A percentile compares a stretch with the other conserved stretches of the same genome.
These are phyloP conservation scores for Verticillium albo-atrum DNA, from an alignment of 2,329 filamentous ascomycete species.

Conservation along the genomic window DNA sequence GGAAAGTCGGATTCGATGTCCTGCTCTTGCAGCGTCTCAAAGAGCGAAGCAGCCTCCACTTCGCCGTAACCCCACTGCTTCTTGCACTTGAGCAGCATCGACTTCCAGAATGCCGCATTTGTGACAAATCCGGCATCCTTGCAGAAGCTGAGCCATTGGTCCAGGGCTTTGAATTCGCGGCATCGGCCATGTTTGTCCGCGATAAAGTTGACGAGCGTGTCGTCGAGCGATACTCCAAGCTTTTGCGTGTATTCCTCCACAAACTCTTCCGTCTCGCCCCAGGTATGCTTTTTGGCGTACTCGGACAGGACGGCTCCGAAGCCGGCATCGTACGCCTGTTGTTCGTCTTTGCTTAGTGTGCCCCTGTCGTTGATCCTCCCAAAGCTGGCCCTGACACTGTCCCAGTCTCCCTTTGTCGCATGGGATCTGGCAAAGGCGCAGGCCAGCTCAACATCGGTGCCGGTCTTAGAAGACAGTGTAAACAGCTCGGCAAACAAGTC, in stretches of 20 bases:
- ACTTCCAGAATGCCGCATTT: slow-evolving; percentile 31
- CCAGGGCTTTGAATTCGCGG: slow-evolving; percentile 31
- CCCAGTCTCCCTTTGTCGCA: slow-evolving; percentile 37
- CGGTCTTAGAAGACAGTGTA: not conserved
- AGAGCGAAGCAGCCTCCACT: slow-evolving; percentile 26
- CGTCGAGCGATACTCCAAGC: slow-evolving; percentile 28
- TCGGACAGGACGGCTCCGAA: slow-evolving; percentile 34
- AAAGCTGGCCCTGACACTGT: slow-evolving; percentile 28
- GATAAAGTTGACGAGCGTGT: slow-evolving; percentile 34
- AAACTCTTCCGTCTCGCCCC: slow-evolving; percentile 34
- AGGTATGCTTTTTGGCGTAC: slow-evolving; percentile 32
- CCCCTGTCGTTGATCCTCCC: slow-evolving; percentile 17
- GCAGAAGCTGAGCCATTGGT: slow-evolving; percentile 36
- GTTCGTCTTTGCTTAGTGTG: slow-evolving; percentile 3
- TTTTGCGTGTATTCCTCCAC: slow-evolving; percentile 28
- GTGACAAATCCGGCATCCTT: slow-evolving; percentile 26
- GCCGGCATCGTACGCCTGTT: slow-evolving; percentile 19
- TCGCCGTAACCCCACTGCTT: slow-evolving; percentile 32
- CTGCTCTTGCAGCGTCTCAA: slow-evolving; percentile 21
- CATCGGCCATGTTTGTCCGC: slow-evolving; percentile 36
- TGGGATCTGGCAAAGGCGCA: slow-evolving; percentile 29
- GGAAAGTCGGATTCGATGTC: slow-evolving; percentile 18
- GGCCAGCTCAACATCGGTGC: slow-evolving; percentile 15
- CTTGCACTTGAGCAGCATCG: slow-evolving; percentile 32
- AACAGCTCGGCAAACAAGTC: slow-evolving; percentile 1